phyloP scores from a whole-genome alignment of 495 filamentous ascomycete genomes.

The Trichoderma reesei region DNA sequence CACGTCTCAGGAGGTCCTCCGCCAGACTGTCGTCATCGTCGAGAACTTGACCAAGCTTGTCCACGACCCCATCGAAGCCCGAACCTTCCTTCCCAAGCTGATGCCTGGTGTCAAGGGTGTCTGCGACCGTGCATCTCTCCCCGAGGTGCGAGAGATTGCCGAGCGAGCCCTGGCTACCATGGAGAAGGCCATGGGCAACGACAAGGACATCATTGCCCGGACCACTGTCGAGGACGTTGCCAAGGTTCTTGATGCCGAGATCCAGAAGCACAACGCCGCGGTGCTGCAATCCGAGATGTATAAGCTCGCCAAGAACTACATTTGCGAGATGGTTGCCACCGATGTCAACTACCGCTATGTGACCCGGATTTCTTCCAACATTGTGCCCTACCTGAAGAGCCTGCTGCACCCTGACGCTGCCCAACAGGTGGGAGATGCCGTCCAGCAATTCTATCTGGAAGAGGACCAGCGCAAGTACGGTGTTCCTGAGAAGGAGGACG shows the following conservation, averaged over 20 bases:
- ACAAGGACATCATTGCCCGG: conserved; percentile 54
- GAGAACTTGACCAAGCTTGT: conserved; percentile 98
- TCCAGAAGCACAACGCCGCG: conserved; percentile 58
- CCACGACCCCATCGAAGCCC: conserved; percentile 91
- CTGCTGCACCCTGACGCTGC: conserved; percentile 49
- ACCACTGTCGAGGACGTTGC: conserved; percentile 70
- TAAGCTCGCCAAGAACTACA: conserved; percentile 58
- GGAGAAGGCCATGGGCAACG: conserved; percentile 83
- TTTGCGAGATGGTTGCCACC: conserved; percentile 80
- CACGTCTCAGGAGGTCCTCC: conserved; percentile 87
- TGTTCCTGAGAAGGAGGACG: conserved; percentile 71
- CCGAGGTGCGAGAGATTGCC: conserved; percentile 88
- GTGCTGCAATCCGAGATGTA: conserved; percentile 54
- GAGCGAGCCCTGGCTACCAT: conserved; percentile 76
- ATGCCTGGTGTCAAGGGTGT: conserved; percentile 88
- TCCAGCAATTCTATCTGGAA: conserved; percentile 62
- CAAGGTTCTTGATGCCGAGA: conserved; percentile 59
- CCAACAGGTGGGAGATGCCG: conserved; percentile 50
- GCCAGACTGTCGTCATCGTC: conserved; percentile 94
- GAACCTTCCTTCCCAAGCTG: conserved; percentile 92
- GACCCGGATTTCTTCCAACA: conserved; percentile 54
- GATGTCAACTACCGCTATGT: conserved; percentile 77
- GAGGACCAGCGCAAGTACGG: conserved; percentile 85
- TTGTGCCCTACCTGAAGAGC: conserved; percentile 64
- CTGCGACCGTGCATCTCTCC: conserved; percentile 77